Base-by-base conservation (phyloP, 2,329 filamentous ascomycete genomes). In the Trichophyton verrucosum region DNA sequence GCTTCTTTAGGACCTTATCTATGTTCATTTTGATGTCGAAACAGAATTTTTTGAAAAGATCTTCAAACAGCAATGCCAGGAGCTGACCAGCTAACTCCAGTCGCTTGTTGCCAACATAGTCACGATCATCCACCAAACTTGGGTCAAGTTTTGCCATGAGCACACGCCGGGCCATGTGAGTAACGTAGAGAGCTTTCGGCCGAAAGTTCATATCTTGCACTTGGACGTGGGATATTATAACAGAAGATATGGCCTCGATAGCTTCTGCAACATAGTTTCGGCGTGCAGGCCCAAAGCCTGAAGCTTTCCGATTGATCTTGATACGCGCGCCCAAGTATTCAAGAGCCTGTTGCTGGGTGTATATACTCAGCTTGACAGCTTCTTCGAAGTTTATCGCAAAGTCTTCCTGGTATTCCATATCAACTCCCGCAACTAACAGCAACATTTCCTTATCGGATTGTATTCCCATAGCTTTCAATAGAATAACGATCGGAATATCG, bases 91-190 rank as follows among this genome's bases (percentile, higher is more conserved):
- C 95, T 75, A 99, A 75, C 73, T 99, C 94, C 49, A 99, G 79
- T 63, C 94, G 85, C 76, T 99, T 99, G 77, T 99, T 99, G 66
- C 94, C 94, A 33, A 99, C 91, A 69, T 97, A 99, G 75, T 99
- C 95, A 70, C 94, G 84, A 72, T 99, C 94, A 68, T 99, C 94
- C 1, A 99, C 90, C 59, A 97, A 79, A 61, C 87, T 90, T 1
- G 88, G 83, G 69, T 99, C 89, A 62, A 94, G 88, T 69, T 91
- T 87, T 1, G 91, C 91, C 88, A 97, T 96, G 57, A 99, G 76
- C 2, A 97, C 91, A 73, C 91, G 84, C n/a, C 94, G 87, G 30
- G 91, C 89, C 94, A 99, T 99, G 78, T 96, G 89, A 56, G 92
- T 92, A 60, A 99, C 85, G 69, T 97, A 99, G 7, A 97, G 82